Evolutionary conservation across 345 rosid genomes (phyloP), one percentile per base, ranked within the genome.

Genomic region (Citrus hindsii): DNA sequence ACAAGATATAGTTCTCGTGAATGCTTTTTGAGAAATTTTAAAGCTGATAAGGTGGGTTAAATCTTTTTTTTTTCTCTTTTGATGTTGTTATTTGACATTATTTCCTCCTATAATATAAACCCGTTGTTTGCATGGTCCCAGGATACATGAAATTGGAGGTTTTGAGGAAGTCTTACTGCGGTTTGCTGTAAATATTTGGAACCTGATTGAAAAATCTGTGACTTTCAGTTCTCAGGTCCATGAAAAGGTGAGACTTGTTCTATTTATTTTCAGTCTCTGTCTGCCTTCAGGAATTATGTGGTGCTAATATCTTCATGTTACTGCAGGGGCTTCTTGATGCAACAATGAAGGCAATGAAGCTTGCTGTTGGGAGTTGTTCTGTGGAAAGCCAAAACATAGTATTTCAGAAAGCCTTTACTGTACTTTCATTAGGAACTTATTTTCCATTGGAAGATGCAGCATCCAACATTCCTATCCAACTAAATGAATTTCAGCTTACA

Each of bases 261-360:
- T 64, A 51, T 74, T 71, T 14, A 63, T 60, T 67, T 69, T 78
- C 75, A 56, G 63, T 13, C 28, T 4, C 32, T 16, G 6, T 37
- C 69, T 68, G 59, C 33, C 60, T 59, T 19, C 18, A 40, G n/a
- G 32, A 55, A 60, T 46, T 67, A 19, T 56, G 61, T 37, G 64
- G 67, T 56, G 53, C 60, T 71, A 69, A 62, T 27, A 48, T 38
- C 42, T 73, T 56, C 77, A 48, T 74, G 85, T 78, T 27, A 61
- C 65, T 65, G 62, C 80, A 94, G 99, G 92, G 85, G 53, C 86
- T 91, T 87, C 82, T 90, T 77, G 93, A 90, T 71, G 92, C 87
- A 83, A 89, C 87, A 63, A 92, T 83, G 89, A 83, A 77, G 82
- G 83, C 88, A 73, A 86, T 90, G 90, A 84, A 89, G 86, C 86